Evolutionary conservation across 805 yeast species (phyloP), one percentile per base, ranked within the genome.

Genomic region (Metschnikowia orientalis): DNA sequence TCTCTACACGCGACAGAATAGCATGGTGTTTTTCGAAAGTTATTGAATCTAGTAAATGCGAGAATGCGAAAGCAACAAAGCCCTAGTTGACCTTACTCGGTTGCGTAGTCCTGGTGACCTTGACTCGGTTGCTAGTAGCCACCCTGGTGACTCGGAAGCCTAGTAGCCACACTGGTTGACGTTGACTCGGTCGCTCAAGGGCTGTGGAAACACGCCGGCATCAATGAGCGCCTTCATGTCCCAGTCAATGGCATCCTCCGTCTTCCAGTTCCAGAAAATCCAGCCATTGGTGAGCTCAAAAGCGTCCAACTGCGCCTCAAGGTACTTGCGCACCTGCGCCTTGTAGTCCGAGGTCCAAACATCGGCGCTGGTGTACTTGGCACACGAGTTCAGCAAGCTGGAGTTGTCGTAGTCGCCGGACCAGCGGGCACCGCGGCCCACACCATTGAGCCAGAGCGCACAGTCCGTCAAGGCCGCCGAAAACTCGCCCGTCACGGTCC

Each of bases 181-280:
- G 56, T 68, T 83, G 50, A 68, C 59, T 60, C 96, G 78, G 45
- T 67, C 77, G 34, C 63, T 56, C 28, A 87, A 63, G 17, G 97
- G 96, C 56, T 75, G 81, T 28, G 97, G 96, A 72, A 89, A 80
- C 23, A 86, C 53, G 17, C 76, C 79, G 35, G 72, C 57, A 12
- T 57, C 66, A 13, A 73, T 58, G 47, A 89, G 71, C 43, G 66
- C 63, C 48, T 69, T 67, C 64, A 84, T 71, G 60, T 85, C 95
- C 97, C 97, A 89, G 57, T 89, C 96, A 34, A 81, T 56, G 13
- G 85, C 67, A 45, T 60, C 61, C 61, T 89, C 96, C 17, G 95
- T 83, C 69, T 88, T 89, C 81, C 86, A 88, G 57, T 81, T 76
- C 97, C 97, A 89, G 68, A 84, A 81, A 37, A 86, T 74, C 96